Conservation (phyloP, 2,329 filamentous ascomycete genomes). For the Paramyrothecium sp. region DNA sequence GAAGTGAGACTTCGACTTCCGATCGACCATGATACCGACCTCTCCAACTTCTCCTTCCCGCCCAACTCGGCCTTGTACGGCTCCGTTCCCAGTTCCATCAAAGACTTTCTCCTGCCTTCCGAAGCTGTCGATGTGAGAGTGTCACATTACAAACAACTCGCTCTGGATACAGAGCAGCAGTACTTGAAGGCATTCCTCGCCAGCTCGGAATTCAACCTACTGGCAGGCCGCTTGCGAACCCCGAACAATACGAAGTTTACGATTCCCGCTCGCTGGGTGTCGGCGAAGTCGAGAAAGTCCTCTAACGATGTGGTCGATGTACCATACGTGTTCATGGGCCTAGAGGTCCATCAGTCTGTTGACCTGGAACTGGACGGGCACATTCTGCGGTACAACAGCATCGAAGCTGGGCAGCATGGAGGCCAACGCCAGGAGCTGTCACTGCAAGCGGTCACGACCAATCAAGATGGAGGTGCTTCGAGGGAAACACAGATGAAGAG, state of each 20-base stretch:
- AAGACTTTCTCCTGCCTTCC: slow-evolving; percentile 45
- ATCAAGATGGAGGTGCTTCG: neutral
- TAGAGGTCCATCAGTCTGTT: slow-evolving; percentile 50
- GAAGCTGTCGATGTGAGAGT: slow-evolving; percentile 49
- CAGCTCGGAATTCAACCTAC: slow-evolving; percentile 43
- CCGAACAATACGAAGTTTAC: slow-evolving; percentile 29
- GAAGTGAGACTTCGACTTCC: slow-evolving; percentile 28
- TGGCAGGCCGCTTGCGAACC: slow-evolving; percentile 37
- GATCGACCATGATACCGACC: slow-evolving; percentile 22
- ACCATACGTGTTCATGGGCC: slow-evolving; percentile 43
- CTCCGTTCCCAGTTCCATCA: slow-evolving; percentile 23
- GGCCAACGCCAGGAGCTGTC: slow-evolving; percentile 50
- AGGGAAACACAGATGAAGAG: slow-evolving; percentile 2
- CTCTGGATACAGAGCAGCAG: slow-evolving; percentile 34
- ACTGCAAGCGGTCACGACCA: slow-evolving; percentile 24
- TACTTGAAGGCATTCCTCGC: slow-evolving; percentile 42
- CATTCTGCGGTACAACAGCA: slow-evolving; percentile 48
- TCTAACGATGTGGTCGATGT: slow-evolving; percentile 15
- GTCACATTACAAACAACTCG: slow-evolving; percentile 30
- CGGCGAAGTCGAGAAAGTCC: neutral
- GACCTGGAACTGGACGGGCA: slow-evolving; percentile 41
- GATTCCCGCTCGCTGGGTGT: slow-evolving; percentile 22
- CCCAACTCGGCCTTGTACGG: slow-evolving; percentile 28
- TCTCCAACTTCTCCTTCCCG: slow-evolving; percentile 24
- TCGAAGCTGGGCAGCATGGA: slow-evolving; percentile 50